These are phyloP conservation scores for Atkinsonella hypoxylon DNA, from an alignment of 2,329 filamentous ascomycete genomes.

Conservation along the genomic window DNA sequence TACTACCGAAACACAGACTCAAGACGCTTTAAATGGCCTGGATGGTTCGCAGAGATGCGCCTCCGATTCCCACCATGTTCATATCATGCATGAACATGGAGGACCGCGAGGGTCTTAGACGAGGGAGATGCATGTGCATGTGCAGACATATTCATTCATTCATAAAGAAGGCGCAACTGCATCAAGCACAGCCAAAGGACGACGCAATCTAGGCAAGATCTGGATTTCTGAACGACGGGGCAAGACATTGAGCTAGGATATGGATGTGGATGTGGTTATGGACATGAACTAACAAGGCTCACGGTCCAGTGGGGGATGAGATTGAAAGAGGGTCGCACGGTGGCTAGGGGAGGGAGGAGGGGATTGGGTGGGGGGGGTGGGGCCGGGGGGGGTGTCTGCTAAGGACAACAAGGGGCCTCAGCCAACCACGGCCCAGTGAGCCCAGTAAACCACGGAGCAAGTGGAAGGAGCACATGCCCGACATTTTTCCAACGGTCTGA, in stretches of 20 bases:
- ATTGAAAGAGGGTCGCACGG: too few species aligned
- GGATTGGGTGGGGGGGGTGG: too few species aligned
- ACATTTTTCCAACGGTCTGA: too few species aligned
- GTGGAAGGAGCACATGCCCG: too few species aligned
- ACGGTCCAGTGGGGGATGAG: constrained; percentile 3
- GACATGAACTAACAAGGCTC: neutral
- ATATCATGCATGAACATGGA: constrained; percentile 27
- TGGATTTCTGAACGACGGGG: constrained; percentile 6
- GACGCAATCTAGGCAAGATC: neutral
- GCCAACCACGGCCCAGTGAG: too few species aligned
- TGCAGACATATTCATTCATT: constrained; percentile 10
- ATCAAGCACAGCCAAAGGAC: neutral
- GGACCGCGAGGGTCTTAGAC: constrained; percentile 21
- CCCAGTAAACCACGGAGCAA: too few species aligned
- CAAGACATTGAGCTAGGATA: constrained; percentile 2
- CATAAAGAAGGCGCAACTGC: constrained; percentile 6
- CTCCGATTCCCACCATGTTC: constrained; percentile 16
- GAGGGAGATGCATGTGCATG: constrained; percentile 13
- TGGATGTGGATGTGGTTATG: neutral
- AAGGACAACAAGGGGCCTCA: too few species aligned
- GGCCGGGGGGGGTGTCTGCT: too few species aligned
- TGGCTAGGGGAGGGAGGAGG: too few species aligned
- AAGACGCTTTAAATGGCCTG: constrained; percentile 2
- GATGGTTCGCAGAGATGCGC: constrained; percentile 7
- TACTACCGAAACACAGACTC: neutral